Evolutionary conservation across 2,329 filamentous ascomycete genomes (phyloP).

Genomic region (Hirsutella rhossiliensis): DNA sequence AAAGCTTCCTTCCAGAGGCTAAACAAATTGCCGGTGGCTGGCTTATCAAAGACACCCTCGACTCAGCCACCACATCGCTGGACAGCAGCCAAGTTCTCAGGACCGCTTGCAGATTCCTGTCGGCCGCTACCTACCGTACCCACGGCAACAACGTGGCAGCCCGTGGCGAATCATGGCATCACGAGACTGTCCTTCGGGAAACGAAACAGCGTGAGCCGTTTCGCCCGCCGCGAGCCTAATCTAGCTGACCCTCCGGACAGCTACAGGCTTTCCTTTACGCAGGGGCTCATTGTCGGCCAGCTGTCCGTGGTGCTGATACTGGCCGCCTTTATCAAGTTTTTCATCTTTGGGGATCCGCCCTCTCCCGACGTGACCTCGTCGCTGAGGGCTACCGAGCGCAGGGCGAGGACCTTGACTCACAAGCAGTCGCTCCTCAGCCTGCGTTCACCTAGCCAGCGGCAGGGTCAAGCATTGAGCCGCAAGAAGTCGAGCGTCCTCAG

Average conservation of each 20-base stretch:
- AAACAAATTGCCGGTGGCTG: too few species aligned
- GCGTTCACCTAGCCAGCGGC: conserved; percentile 30
- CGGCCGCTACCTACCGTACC: too few species aligned
- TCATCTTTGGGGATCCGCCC: conserved; percentile 93
- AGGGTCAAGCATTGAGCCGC: conserved; percentile 37
- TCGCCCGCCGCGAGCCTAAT: neutral
- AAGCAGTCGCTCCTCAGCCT: conserved; percentile 59
- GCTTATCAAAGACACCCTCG: too few species aligned
- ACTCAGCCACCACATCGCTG: too few species aligned
- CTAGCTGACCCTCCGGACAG: neutral
- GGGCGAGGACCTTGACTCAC: conserved; percentile 63
- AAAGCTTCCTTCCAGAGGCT: too few species aligned
- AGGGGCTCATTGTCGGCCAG: conserved; percentile 87
- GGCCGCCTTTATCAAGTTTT: conserved; percentile 97
- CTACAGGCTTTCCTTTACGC: conserved; percentile 72
- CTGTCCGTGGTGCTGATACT: conserved; percentile 84
- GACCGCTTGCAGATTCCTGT: too few species aligned
- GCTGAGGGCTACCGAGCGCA: conserved; percentile 61
- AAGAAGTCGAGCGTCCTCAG: conserved; percentile 64
- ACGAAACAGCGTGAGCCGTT: neutral
- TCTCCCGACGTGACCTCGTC: conserved; percentile 71
- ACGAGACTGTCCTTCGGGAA: neutral
- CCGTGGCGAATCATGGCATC: neutral
- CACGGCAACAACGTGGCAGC: too few species aligned
- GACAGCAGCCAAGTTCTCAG: too few species aligned